Percentiles rank a stretch among this genome's conserved stretches.
phyloP scores from a whole-genome alignment of 257 asterid species.

The Gentiana straminea region DNA sequence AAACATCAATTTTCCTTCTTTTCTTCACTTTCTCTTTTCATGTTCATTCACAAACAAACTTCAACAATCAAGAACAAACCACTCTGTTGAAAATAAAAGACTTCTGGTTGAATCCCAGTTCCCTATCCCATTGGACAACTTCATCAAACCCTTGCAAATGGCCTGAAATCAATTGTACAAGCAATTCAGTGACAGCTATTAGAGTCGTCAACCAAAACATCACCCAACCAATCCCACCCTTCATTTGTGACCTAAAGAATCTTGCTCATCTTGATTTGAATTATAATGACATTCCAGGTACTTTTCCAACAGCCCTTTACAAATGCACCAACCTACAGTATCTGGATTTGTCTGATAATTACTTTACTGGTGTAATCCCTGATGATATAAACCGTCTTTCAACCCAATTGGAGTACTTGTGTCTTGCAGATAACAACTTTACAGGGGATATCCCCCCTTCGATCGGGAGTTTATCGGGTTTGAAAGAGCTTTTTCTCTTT shows the following conservation, averaged over 20 bases:
- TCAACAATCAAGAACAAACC: conserved; percentile 28
- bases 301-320: conserved; percentile 18
- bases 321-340: conserved; percentile 17
- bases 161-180: conserved; percentile 58
- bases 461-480: conserved; percentile 38
- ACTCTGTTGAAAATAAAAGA: conserved; percentile 46
- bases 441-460: conserved; percentile 49
- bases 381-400: conserved; percentile 38
- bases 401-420: conserved; percentile 25
- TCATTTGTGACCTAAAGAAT: conserved; percentile 19
- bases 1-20: conserved; percentile 17
- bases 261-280: conserved; percentile 15
- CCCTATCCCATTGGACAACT: conserved; percentile 47
- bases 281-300: conserved; percentile 10
- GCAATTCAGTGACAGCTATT: conserved; percentile 31
- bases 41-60: conserved; percentile 34
- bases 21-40: conserved; percentile 26
- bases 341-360: conserved; percentile 55
- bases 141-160: conserved; percentile 58
- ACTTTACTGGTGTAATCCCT: conserved; percentile 41
- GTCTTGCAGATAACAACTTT: conserved; percentile 42
- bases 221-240: conserved; percentile 14
- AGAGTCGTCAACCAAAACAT: background rate
- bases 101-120: conserved; percentile 44
- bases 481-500: conserved; percentile 23